These are phyloP conservation scores for Xerocomus amazonicus DNA, from an alignment of 1,284 basidiomycete genomes.

Conservation along the genomic window DNA sequence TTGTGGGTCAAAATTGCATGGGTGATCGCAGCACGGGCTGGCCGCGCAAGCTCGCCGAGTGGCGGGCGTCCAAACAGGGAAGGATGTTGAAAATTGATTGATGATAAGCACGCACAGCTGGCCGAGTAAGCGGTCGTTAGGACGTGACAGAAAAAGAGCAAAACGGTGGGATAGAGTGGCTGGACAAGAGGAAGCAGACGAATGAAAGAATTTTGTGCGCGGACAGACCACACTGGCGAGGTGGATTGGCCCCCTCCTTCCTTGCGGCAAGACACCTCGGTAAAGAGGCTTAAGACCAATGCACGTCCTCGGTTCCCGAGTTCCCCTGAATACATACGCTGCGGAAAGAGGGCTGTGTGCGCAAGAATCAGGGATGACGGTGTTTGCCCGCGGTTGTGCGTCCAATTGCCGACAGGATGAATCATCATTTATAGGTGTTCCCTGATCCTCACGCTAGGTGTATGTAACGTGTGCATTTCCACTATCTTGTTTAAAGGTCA, in stretches of 20 bases:
- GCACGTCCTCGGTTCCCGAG: constrained; percentile 1
- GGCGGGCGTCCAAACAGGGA: neutral
- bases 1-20: neutral
- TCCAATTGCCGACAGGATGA: constrained; percentile 5
- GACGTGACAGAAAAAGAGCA: too few species aligned
- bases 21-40: neutral
- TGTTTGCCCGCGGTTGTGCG: constrained; percentile 16
- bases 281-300: neutral
- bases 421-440: constrained; percentile 5
- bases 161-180: neutral
- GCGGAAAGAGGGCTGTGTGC: neutral
- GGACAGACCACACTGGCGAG: neutral
- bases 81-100: neutral
- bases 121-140: too few species aligned
- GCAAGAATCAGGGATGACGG: constrained; percentile 2
- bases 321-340: neutral
- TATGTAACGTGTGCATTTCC: neutral
- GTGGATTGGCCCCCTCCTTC: neutral
- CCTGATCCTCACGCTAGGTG: constrained; percentile 20
- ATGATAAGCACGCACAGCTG: neutral
- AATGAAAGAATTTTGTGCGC: too few species aligned
- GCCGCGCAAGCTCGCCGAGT: too few species aligned
- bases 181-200: too few species aligned
- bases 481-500: constrained; percentile 2
- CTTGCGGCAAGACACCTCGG: neutral